Evolutionary conservation across 2,329 filamentous ascomycete genomes (phyloP).

Genomic region (Ophiostoma perfectum): DNA sequence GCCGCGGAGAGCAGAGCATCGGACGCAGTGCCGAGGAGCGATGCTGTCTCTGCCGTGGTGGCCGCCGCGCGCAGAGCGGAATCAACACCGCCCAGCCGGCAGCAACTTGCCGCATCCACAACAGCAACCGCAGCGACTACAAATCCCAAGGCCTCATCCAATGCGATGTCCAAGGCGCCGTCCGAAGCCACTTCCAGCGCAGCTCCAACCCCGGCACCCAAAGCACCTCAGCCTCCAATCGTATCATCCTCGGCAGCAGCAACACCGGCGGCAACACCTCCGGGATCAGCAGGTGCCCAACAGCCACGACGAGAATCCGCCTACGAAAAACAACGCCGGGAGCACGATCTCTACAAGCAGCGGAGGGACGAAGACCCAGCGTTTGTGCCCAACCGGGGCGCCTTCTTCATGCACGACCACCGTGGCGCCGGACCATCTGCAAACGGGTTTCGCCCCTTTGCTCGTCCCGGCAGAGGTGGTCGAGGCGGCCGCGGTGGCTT

Average conservation of each 20-base stretch:
- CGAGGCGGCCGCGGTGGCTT: conserved; percentile 55
- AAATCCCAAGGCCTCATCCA: neutral
- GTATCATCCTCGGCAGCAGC: conserved; percentile 23
- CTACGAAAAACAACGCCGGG: conserved; percentile 68
- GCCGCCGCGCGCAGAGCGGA: conserved; percentile 9
- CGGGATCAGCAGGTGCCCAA: conserved; percentile 26
- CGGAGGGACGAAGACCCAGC: conserved; percentile 83
- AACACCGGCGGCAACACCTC: neutral
- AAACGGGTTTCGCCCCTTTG: conserved; percentile 70
- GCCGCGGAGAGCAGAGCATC: neutral
- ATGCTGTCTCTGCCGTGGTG: conserved; percentile 3
- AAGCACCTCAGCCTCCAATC: conserved; percentile 36
- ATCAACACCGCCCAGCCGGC: conserved; percentile 13
- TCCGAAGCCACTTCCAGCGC: neutral
- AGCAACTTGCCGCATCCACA: conserved; percentile 5
- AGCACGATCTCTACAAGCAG: conserved; percentile 87
- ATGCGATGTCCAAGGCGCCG: neutral
- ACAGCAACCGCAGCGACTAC: conserved; percentile 31
- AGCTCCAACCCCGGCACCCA: neutral
- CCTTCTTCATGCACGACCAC: conserved; percentile 97
- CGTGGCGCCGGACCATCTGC: conserved; percentile 69
- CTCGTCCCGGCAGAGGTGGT: conserved; percentile 56
- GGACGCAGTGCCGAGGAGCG: neutral
- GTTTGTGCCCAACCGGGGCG: conserved; percentile 88
- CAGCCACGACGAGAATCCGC: conserved; percentile 43